A percentile compares a stretch with the other conserved stretches of the same genome.
phyloP scores from a whole-genome alignment of 164 flowering plant genomes.

The Tetracentron sinense region DNA sequence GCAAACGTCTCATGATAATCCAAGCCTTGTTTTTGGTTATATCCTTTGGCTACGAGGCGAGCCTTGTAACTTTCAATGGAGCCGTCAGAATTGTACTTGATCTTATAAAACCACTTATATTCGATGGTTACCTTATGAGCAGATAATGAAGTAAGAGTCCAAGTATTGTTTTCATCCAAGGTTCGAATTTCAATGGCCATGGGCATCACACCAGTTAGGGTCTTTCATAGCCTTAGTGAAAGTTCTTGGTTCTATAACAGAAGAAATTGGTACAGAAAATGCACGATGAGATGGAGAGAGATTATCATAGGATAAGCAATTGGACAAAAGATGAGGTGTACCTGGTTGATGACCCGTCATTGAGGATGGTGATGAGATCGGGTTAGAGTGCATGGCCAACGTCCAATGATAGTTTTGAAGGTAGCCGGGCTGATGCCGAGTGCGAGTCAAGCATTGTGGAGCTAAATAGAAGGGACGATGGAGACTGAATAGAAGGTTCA shows the following conservation, averaged over 20 bases:
- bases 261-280: not conserved
- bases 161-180: not conserved
- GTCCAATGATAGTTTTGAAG: no score
- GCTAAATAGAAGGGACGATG: no score
- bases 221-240: not conserved
- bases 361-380: no score
- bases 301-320: not conserved
- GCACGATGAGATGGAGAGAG: not conserved
- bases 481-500: no score
- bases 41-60: not conserved
- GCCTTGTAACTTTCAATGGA: not conserved
- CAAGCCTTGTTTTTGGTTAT: not conserved
- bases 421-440: no score
- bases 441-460: no score
- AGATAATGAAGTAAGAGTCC: not conserved
- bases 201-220: not conserved
- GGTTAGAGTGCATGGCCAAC: no score
- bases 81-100: not conserved
- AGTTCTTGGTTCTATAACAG: not conserved
- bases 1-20: not conserved
- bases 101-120: not conserved
- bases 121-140: not conserved
- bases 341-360: no score
- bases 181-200: not conserved
- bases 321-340: no score